Evolutionary conservation across 129 eudicot species (phyloP).

Genomic region (Oenanthe sinensis): DNA sequence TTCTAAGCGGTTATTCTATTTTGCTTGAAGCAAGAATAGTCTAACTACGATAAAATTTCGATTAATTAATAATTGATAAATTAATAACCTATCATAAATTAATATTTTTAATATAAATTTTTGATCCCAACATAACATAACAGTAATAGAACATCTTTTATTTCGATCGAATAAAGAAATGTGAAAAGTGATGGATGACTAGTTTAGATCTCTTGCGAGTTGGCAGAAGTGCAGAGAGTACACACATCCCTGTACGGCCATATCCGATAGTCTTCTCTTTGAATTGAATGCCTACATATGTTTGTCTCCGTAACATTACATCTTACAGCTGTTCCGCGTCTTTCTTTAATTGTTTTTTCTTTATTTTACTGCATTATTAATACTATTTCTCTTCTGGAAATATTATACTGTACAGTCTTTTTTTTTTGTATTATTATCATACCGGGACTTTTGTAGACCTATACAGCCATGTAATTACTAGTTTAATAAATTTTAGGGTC

Average conservation of each 20-base stretch:
- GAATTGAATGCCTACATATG: not conserved
- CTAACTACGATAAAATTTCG: too few relatives aligned
- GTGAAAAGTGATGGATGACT: too few relatives aligned
- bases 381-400: not conserved
- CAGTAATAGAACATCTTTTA: too few relatives aligned
- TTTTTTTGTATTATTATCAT: not conserved
- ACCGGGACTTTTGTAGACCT: not conserved
- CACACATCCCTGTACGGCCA: slow-evolving; percentile 14
- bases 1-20: too few relatives aligned
- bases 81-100: too few relatives aligned
- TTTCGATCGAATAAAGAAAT: too few relatives aligned
- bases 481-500: too few relatives aligned
- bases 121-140: too few relatives aligned
- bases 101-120: too few relatives aligned
- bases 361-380: not conserved
- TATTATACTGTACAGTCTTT: too few relatives aligned
- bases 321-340: slow-evolving; percentile 14
- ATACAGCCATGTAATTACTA: not conserved
- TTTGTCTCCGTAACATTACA: not conserved
- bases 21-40: too few relatives aligned
- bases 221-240: slow-evolving; percentile 1
- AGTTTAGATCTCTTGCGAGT: not conserved
- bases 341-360: not conserved
- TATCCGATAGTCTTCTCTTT: slow-evolving; percentile 6
- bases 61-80: too few relatives aligned